phyloP scores from a whole-genome alignment of 441 rosid genomes.

The Eruca vesicaria region DNA sequence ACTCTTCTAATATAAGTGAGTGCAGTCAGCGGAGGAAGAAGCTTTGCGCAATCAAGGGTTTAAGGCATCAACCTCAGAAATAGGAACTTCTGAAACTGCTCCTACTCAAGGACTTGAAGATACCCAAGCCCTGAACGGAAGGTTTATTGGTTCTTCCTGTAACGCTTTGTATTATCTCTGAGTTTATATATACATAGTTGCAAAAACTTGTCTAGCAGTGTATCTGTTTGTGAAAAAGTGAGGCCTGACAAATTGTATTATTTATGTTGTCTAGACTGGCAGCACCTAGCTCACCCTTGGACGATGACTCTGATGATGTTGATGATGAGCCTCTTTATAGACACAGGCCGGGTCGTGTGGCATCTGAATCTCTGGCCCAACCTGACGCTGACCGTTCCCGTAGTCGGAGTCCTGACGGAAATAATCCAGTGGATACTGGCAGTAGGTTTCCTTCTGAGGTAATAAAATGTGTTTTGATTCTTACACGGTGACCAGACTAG shows the following conservation, averaged over 20 bases:
- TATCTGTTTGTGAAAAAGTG: background rate
- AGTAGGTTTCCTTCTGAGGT: constrained; percentile 54
- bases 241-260: constrained; percentile 16
- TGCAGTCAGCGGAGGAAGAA: constrained; percentile 80
- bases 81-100: constrained; percentile 41
- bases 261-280: constrained; percentile 47
- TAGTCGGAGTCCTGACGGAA: constrained; percentile 57
- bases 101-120: constrained; percentile 45
- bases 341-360: constrained; percentile 60
- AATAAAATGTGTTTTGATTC: background rate
- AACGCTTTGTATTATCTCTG: constrained; percentile 2
- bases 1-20: constrained; percentile 30
- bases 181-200: background rate
- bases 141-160: constrained; percentile 43
- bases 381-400: constrained; percentile 50
- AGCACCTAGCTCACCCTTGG: constrained; percentile 59
- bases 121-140: constrained; percentile 55
- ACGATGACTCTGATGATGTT: constrained; percentile 69
- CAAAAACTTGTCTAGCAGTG: background rate
- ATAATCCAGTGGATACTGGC: constrained; percentile 46
- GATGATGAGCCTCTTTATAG: constrained; percentile 78
- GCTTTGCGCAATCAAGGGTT: constrained; percentile 44
- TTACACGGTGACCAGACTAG: background rate
- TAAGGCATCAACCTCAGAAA: constrained; percentile 45
- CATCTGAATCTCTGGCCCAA: constrained; percentile 51